A percentile compares a stretch with the other conserved stretches of the same genome.
These are phyloP conservation scores for Leptoxyphium fumago DNA, from an alignment of 2,329 filamentous ascomycete species.

Conservation along the genomic window DNA sequence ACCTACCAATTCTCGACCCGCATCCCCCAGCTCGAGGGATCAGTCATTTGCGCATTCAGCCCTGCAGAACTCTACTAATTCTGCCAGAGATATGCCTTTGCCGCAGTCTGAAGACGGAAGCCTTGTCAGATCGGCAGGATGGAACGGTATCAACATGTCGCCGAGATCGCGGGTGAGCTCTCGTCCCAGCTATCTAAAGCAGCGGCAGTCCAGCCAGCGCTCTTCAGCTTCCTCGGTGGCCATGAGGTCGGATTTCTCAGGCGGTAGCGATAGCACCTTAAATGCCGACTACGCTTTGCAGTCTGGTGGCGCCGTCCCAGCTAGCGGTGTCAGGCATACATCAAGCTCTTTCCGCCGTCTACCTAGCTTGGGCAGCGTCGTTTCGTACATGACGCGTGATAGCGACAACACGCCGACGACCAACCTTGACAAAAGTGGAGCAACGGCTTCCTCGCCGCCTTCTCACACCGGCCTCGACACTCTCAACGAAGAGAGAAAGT, in stretches of 20 bases:
- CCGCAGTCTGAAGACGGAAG: constrained; percentile 2
- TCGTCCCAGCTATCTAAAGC: constrained; percentile 41
- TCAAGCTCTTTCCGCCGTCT: constrained; percentile 40
- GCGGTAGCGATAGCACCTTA: constrained; percentile 59
- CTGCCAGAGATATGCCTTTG: constrained; percentile 1
- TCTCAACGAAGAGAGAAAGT: constrained; percentile 43
- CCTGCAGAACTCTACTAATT: not conserved
- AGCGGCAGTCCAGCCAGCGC: constrained; percentile 41
- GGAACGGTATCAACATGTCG: constrained; percentile 1
- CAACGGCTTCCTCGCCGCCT: constrained; percentile 15
- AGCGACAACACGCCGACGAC: constrained; percentile 27
- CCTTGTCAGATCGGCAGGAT: constrained; percentile 1
- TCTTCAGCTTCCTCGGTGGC: constrained; percentile 44
- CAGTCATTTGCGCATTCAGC: not conserved
- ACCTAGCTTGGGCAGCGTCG: constrained; percentile 80
- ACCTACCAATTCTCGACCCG: not conserved
- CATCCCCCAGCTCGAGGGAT: not conserved
- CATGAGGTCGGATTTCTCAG: constrained; percentile 42
- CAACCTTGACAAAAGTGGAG: constrained; percentile 19
- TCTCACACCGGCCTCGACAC: constrained; percentile 24
- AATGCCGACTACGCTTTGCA: constrained; percentile 71
- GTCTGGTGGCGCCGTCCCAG: constrained; percentile 59
- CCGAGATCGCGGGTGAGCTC: constrained; percentile 17
- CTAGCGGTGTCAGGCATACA: constrained; percentile 1
- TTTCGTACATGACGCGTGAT: constrained; percentile 51